Evolutionary conservation across 306 rosid species (phyloP).

Genomic region (Sechiopsis laciniata): DNA sequence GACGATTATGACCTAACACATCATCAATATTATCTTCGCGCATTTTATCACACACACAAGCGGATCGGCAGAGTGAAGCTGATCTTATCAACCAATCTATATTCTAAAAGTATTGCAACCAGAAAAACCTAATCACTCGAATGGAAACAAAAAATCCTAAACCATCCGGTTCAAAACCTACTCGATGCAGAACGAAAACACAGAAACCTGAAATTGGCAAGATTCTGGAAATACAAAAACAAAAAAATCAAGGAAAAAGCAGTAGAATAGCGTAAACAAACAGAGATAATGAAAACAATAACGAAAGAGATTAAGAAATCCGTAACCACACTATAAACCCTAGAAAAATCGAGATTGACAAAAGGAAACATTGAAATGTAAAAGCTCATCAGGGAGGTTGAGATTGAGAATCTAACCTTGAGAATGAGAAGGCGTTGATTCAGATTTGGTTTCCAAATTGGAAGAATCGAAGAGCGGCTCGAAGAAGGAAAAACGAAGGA

Average conservation of each 20-base stretch:
- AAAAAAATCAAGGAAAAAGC: not conserved
- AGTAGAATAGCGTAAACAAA: not conserved
- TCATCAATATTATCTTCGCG: slow-evolving; percentile 37
- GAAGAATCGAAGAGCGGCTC: not conserved
- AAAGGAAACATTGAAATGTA: not conserved
- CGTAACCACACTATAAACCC: slow-evolving; percentile 8
- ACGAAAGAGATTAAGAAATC: not conserved
- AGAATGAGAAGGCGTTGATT: not conserved
- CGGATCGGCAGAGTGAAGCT: not conserved
- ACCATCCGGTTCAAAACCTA: slow-evolving; percentile 3
- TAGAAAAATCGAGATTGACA: not conserved
- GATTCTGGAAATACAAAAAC: not conserved
- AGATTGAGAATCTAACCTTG: slow-evolving; percentile 13
- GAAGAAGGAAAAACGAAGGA: not conserved
- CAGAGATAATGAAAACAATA: not conserved
- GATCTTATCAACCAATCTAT: slow-evolving; percentile 4
- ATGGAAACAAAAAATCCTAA: not conserved
- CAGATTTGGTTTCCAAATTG: not conserved
- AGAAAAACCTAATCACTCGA: slow-evolving; percentile 15
- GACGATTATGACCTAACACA: slow-evolving; percentile 37
- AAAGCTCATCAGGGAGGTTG: not conserved
- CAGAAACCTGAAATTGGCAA: not conserved
- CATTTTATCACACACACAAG: slow-evolving; percentile 28
- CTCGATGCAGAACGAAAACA: not conserved
- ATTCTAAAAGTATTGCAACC: slow-evolving; percentile 2